Conservation (phyloP, 164 flowering plant genomes). For the Brasenia schreberi region DNA sequence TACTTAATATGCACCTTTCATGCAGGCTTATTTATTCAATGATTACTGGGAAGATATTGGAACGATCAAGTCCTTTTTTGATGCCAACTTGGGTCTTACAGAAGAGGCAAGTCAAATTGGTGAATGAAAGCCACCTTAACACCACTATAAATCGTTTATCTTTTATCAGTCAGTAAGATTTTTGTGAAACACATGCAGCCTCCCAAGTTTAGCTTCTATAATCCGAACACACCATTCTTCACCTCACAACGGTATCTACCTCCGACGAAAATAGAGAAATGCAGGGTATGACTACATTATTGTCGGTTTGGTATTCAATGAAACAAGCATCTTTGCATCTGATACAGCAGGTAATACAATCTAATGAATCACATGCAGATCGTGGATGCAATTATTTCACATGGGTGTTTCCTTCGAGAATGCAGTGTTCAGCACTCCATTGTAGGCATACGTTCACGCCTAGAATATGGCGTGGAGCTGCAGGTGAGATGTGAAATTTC, state of each 20-base stretch:
- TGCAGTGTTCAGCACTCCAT: constrained; percentile 72
- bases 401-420: constrained; percentile 90
- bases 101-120: constrained; percentile 32
- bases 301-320: neutral
- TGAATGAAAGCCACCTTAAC: neutral
- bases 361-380: constrained; percentile 36
- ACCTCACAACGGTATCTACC: constrained; percentile 91
- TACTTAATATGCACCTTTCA: neutral
- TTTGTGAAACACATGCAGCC: constrained; percentile 22
- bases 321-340: neutral
- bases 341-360: neutral
- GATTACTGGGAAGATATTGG: constrained; percentile 99
- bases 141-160: neutral
- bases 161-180: neutral
- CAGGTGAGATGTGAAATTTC: constrained; percentile 24
- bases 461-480: constrained; percentile 74
- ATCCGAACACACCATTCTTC: constrained; percentile 87
- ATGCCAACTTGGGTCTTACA: constrained; percentile 89
- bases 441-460: constrained; percentile 83
- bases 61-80: constrained; percentile 74
- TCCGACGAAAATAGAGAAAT: constrained; percentile 80
- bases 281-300: constrained; percentile 44
- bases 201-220: constrained; percentile 71
- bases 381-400: constrained; percentile 74
- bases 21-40: constrained; percentile 77